phyloP scores from a whole-genome alignment of 768 basidiomycete genomes.

The Tricholoma sp. region DNA sequence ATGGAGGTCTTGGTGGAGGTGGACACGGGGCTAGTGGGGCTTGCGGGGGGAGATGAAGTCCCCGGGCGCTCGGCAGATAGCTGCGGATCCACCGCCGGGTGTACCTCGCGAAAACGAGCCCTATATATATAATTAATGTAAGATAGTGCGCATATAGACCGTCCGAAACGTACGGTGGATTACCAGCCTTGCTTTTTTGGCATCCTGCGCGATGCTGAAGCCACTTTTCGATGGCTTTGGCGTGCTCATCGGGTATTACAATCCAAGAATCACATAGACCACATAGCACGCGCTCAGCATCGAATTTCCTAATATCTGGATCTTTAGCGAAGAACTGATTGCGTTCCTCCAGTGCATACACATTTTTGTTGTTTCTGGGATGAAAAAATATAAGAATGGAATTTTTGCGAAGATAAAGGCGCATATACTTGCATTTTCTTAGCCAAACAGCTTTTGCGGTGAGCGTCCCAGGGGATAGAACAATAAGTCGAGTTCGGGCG shows the following conservation, averaged over 20 bases:
- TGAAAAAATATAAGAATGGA: slow-evolving; percentile 9
- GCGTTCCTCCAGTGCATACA: slow-evolving; percentile 56
- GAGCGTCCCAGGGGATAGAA: slow-evolving; percentile 86
- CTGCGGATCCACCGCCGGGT: slow-evolving; percentile 1
- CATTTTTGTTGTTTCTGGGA: slow-evolving; percentile 41
- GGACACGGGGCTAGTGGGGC: slow-evolving; percentile 4
- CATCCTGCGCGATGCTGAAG: slow-evolving; percentile 55
- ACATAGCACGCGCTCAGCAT: slow-evolving; percentile 67
- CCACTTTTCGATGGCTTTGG: slow-evolving; percentile 62
- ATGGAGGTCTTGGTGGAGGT: slow-evolving; percentile 6
- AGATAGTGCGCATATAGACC: neutral
- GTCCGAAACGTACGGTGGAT: slow-evolving; percentile 7
- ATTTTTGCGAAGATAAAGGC: neutral
- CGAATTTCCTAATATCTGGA: slow-evolving; percentile 69
- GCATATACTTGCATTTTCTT: slow-evolving; percentile 59
- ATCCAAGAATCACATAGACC: slow-evolving; percentile 68
- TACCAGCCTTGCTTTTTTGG: slow-evolving; percentile 27
- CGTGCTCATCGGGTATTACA: slow-evolving; percentile 53
- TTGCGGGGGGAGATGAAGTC: slow-evolving; percentile 1
- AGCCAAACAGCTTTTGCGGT: slow-evolving; percentile 75
- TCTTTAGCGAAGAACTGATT: slow-evolving; percentile 57
- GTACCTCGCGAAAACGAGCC: neutral
- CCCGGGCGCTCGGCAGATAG: neutral
- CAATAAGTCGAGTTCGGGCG: slow-evolving; percentile 84
- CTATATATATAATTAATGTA: neutral